Evolutionary conservation across 768 basidiomycete species (phyloP).

Genomic region (Xanthoconium stramineum): DNA sequence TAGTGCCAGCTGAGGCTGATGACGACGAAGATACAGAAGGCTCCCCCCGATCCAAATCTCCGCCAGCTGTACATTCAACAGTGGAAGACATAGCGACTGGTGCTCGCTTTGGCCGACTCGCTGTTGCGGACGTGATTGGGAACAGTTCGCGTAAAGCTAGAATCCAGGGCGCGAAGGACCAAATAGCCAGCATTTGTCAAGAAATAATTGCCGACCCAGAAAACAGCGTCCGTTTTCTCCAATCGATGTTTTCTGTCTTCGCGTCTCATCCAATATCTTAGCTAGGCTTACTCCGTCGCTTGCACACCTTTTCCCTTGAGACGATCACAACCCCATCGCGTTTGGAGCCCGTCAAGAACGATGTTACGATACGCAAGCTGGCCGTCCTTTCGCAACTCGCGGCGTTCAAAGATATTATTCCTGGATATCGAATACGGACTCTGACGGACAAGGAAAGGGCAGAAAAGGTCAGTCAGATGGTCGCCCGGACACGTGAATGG

Average conservation of each 20-base stretch:
- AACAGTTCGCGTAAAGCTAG: slow-evolving; percentile 63
- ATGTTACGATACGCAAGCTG: slow-evolving; percentile 78
- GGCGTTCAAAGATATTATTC: slow-evolving; percentile 94
- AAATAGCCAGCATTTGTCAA: slow-evolving; percentile 90
- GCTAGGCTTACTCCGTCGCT: slow-evolving; percentile 84
- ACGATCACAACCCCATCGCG: slow-evolving; percentile 68
- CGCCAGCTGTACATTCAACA: slow-evolving; percentile 23
- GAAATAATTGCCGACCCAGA: slow-evolving; percentile 95
- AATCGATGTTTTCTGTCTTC: slow-evolving; percentile 1
- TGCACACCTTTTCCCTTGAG: slow-evolving; percentile 85
- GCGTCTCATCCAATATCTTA: slow-evolving; percentile 33
- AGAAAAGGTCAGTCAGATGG: slow-evolving; percentile 93
- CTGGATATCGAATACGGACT: slow-evolving; percentile 91
- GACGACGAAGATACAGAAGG: slow-evolving; percentile 34
- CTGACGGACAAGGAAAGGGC: slow-evolving; percentile 88
- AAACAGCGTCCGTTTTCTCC: slow-evolving; percentile 66
- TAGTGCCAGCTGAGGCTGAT: slow-evolving; percentile 20
- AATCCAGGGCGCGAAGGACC: slow-evolving; percentile 83
- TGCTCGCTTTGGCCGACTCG: slow-evolving; percentile 82
- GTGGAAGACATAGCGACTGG: slow-evolving; percentile 79
- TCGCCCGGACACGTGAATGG: slow-evolving; percentile 86
- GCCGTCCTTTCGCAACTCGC: slow-evolving; percentile 88
- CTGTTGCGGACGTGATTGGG: slow-evolving; percentile 68
- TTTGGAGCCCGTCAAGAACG: slow-evolving; percentile 71
- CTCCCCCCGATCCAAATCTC: slow-evolving; percentile 31